Evolutionary conservation across 257 asterid species (phyloP).

Genomic region (Primulina eburnea): DNA sequence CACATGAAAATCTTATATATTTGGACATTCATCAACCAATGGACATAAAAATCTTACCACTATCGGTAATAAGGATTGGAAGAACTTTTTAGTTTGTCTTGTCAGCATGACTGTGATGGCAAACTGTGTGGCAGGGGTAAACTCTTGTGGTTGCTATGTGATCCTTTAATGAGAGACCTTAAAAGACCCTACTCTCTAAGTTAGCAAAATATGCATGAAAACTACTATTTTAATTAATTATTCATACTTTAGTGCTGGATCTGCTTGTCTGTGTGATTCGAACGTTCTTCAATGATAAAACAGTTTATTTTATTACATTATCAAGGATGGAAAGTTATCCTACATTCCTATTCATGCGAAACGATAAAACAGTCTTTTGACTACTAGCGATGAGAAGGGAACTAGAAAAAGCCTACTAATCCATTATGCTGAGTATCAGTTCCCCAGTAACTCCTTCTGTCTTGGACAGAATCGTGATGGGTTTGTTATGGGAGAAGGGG

Average conservation of each 20-base stretch:
- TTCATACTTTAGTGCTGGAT: neutral
- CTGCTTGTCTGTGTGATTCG: neutral
- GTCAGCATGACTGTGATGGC: neutral
- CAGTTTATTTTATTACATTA: neutral
- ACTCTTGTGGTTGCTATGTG: conserved; percentile 11
- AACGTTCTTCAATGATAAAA: neutral
- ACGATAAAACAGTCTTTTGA: conserved; percentile 8
- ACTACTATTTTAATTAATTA: neutral
- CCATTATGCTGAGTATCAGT: conserved; percentile 10
- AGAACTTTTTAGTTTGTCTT: conserved; percentile 1
- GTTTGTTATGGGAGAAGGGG: conserved; percentile 98
- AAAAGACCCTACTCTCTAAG: neutral
- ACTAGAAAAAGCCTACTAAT: conserved; percentile 10
- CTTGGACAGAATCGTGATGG: conserved; percentile 83
- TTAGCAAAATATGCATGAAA: neutral
- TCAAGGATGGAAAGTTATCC: neutral
- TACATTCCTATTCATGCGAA: neutral
- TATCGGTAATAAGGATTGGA: neutral
- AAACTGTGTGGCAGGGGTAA: neutral
- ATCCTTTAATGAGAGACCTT: conserved; percentile 8
- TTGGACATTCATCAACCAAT: neutral
- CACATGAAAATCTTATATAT: neutral
- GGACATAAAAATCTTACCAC: neutral
- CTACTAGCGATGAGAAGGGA: conserved; percentile 3
- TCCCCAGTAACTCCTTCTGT: conserved; percentile 11